Evolutionary conservation across 1,139 yeast genomes (phyloP).

Genomic region (Petasospora rhodanensis): DNA sequence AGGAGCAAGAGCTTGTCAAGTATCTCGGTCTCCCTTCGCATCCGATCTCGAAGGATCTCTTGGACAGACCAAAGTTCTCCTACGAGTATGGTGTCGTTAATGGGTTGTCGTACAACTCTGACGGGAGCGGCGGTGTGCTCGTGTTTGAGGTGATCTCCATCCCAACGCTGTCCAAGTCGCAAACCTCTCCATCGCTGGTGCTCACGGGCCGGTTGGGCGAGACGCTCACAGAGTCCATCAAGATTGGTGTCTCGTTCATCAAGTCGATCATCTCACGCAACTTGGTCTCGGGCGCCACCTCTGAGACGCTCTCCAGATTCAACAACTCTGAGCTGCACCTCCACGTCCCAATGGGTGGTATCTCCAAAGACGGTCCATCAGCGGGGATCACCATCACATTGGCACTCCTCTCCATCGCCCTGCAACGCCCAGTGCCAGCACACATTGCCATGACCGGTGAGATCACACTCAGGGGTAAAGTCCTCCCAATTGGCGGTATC

Average conservation of each 20-base stretch:
- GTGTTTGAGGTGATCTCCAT: slow-evolving; percentile 77
- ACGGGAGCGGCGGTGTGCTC: slow-evolving; percentile 82
- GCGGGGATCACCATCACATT: slow-evolving; percentile 92
- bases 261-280: slow-evolving; percentile 48
- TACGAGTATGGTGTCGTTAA: slow-evolving; percentile 73
- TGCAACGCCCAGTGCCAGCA: slow-evolving; percentile 62
- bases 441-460: slow-evolving; percentile 93
- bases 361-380: slow-evolving; percentile 89
- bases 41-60: slow-evolving; percentile 30
- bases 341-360: slow-evolving; percentile 88
- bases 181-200: slow-evolving; percentile 34
- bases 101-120: slow-evolving; percentile 83
- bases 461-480: slow-evolving; percentile 79
- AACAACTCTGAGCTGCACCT: slow-evolving; percentile 64
- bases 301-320: slow-evolving; percentile 37
- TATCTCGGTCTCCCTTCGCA: slow-evolving; percentile 50
- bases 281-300: slow-evolving; percentile 20
- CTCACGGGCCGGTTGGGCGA: slow-evolving; percentile 85
- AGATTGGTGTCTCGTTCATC: slow-evolving; percentile 72
- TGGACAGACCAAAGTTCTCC: slow-evolving; percentile 30
- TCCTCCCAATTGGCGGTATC: slow-evolving; percentile 86
- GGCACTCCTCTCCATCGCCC: slow-evolving; percentile 66
- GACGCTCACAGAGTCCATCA: slow-evolving; percentile 77
- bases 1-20: slow-evolving; percentile 41
- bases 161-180: slow-evolving; percentile 29